These are phyloP conservation scores for Xylaria cubensis DNA, from an alignment of 495 filamentous ascomycete species.

Conservation along the genomic window DNA sequence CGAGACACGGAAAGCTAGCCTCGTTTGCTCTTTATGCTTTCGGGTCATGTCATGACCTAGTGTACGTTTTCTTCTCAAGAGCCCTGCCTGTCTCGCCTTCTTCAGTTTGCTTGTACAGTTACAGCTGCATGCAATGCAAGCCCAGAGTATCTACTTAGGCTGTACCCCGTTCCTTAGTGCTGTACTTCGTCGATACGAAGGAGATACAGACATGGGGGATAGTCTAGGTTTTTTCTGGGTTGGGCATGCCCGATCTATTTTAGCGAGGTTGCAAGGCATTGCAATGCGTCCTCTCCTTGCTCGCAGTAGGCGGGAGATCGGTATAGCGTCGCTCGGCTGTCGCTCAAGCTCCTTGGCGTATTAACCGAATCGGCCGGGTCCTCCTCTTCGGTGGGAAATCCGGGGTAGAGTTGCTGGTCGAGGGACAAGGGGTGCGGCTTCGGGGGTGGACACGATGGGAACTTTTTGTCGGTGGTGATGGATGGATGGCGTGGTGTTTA, in stretches of 20 bases:
- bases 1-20: constrained; percentile 10
- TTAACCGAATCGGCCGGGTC: constrained; percentile 18
- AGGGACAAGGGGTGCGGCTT: neutral
- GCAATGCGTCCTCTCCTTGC: constrained; percentile 25
- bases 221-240: constrained; percentile 16
- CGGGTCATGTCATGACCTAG: neutral
- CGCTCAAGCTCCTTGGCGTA: constrained; percentile 8
- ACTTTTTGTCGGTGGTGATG: constrained; percentile 12
- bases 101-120: neutral
- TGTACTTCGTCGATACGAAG: constrained; percentile 20
- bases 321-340: constrained; percentile 20
- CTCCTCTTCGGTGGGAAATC: constrained; percentile 19
- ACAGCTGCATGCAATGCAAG: constrained; percentile 18
- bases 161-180: constrained; percentile 16
- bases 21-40: neutral
- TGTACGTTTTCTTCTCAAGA: neutral
- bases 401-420: constrained; percentile 9
- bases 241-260: constrained; percentile 27
- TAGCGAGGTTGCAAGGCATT: constrained; percentile 31
- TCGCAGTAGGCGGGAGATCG: constrained; percentile 19
- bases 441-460: neutral
- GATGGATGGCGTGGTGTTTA: constrained; percentile 22
- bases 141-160: neutral
- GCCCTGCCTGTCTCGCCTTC: neutral
- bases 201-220: constrained; percentile 25